phyloP scores from a whole-genome alignment of 768 basidiomycete species.

The Pholiota conissans region DNA sequence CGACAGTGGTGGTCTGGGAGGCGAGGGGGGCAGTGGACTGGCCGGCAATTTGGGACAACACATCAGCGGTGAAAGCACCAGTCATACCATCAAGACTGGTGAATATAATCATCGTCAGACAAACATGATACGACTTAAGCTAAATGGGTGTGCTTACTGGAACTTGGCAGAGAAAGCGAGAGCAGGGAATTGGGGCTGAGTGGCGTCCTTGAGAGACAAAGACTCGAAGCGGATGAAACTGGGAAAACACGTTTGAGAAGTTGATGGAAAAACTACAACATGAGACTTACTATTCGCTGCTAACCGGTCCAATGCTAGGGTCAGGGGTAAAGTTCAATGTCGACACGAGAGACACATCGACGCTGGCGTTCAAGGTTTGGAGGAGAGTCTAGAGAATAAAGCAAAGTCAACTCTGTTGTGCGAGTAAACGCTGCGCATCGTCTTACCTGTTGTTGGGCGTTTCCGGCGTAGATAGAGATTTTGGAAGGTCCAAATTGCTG shows the following conservation, averaged over 20 bases:
- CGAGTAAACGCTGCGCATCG: not conserved
- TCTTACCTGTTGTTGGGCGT: conserved; percentile 56
- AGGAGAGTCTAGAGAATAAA: conserved; percentile 46
- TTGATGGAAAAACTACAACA: not conserved
- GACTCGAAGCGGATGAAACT: conserved; percentile 85
- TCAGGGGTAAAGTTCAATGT: conserved; percentile 54
- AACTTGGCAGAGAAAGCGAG: conserved; percentile 82
- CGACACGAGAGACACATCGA: conserved; percentile 51
- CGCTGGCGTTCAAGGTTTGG: conserved; percentile 45
- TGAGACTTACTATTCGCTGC: conserved; percentile 50
- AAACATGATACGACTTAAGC: not conserved
- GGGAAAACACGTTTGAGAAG: conserved; percentile 5
- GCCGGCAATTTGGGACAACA: conserved; percentile 61
- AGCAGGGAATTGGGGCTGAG: conserved; percentile 52
- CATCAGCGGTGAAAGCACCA: conserved; percentile 59
- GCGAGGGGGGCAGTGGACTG: conserved; percentile 58
- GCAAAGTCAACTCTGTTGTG: not conserved
- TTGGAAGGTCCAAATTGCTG: conserved; percentile 47
- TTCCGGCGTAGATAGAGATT: conserved; percentile 67
- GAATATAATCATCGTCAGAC: not conserved
- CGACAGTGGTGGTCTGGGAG: conserved; percentile 27
- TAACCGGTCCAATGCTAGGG: conserved; percentile 53
- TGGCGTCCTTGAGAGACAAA: conserved; percentile 47
- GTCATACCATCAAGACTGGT: conserved; percentile 69
- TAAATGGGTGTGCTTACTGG: conserved; percentile 44